phyloP scores from a whole-genome alignment of 75 land plant species.

The Pinus tabuliformis region DNA sequence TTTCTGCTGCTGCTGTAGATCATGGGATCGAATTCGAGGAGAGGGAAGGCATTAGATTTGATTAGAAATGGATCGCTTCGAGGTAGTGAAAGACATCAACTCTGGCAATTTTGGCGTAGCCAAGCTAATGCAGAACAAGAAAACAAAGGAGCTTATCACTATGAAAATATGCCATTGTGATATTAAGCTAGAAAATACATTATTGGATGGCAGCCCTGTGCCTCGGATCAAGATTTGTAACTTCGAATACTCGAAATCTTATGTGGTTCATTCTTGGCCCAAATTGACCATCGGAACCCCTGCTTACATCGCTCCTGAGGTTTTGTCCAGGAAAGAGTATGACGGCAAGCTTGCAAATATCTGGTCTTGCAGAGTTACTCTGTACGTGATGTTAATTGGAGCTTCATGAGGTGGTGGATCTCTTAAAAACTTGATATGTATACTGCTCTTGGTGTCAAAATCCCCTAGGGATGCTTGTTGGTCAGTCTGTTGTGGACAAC shows the following conservation, averaged over 20 bases:
- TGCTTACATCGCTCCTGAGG: constrained; percentile 72
- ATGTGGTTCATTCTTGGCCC: constrained; percentile 58
- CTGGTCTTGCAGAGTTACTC: constrained; percentile 54
- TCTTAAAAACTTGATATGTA: too few species aligned
- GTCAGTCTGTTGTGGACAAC: too few species aligned
- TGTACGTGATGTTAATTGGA: constrained; percentile 49
- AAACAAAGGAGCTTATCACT: constrained; percentile 60
- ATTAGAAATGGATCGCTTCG: constrained; percentile 23
- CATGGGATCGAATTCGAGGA: too few species aligned
- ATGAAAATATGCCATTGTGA: constrained; percentile 65
- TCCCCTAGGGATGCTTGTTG: too few species aligned
- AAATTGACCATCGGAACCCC: constrained; percentile 74
- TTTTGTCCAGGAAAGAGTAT: constrained; percentile 57
- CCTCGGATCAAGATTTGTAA: constrained; percentile 65
- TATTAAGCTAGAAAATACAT: constrained; percentile 50
- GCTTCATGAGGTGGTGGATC: too few species aligned
- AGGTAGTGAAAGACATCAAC: constrained; percentile 41
- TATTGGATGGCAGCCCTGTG: constrained; percentile 53
- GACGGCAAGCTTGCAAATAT: constrained; percentile 72
- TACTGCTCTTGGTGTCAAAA: too few species aligned
- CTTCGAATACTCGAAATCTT: constrained; percentile 67
- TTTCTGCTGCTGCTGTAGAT: too few species aligned
- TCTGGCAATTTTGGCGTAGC: constrained; percentile 58
- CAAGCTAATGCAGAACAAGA: constrained; percentile 45
- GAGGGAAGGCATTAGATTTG: too few species aligned